phyloP scores from a whole-genome alignment of 148 eudicot genomes.

The Linanthus parryae region DNA sequence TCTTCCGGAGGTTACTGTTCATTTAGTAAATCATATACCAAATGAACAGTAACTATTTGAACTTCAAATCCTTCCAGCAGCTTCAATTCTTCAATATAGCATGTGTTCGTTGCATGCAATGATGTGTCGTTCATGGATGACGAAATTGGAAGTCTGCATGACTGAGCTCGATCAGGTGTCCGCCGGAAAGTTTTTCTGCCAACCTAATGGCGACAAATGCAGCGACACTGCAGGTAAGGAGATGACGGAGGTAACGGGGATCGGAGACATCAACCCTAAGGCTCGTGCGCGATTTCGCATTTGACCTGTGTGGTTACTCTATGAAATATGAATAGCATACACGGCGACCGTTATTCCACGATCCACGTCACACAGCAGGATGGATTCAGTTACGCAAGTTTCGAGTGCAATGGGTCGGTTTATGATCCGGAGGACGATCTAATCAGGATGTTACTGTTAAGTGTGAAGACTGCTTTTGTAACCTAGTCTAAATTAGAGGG shows the following conservation, averaged over 20 bases:
- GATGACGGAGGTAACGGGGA: constrained; percentile 51
- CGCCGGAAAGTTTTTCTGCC: constrained; percentile 46
- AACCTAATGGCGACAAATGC: constrained; percentile 19
- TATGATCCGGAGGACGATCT: constrained; percentile 21
- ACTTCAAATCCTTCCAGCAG: no score
- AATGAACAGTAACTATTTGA: no score
- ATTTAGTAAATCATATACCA: no score
- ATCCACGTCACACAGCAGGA: constrained; percentile 70
- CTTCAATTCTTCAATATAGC: no score
- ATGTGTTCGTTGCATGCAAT: constrained; percentile 40
- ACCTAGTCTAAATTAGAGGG: no score
- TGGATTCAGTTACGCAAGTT: constrained; percentile 66
- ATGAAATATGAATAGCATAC: constrained; percentile 61
- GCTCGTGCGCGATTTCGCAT: constrained; percentile 56
- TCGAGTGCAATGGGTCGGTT: constrained; percentile 38
- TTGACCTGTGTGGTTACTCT: constrained; percentile 74
- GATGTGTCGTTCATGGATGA: no score
- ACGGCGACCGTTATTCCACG: constrained; percentile 42
- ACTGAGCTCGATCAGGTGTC: constrained; percentile 40
- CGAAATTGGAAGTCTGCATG: constrained; percentile 70
- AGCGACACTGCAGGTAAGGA: constrained; percentile 46
- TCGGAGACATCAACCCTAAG: constrained; percentile 32
- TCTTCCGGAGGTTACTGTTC: no score
- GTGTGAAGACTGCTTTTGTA: no score
- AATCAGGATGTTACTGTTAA: constrained; percentile 20